phyloP scores from a whole-genome alignment of 768 basidiomycete species.

The Collybia nuda region DNA sequence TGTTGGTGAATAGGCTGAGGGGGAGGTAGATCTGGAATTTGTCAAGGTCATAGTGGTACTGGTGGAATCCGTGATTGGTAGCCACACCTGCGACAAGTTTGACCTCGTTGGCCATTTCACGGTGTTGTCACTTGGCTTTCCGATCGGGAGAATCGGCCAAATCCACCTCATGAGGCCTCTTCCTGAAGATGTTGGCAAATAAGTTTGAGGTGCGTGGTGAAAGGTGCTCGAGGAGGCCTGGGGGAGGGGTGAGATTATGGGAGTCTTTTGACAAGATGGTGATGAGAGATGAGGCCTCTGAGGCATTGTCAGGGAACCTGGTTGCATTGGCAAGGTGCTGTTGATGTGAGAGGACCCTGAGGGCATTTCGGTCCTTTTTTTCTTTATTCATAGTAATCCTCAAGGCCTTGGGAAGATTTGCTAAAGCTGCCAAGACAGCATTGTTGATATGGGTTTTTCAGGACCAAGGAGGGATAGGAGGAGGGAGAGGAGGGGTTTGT shows the following conservation, averaged over 20 bases:
- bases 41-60: background rate
- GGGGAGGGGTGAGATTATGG: background rate
- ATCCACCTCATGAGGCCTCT: background rate
- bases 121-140: conserved; percentile 3
- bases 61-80: background rate
- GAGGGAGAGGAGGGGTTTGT: background rate
- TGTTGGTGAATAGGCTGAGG: conserved; percentile 7
- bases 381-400: background rate
- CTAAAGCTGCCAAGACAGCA: background rate
- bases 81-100: background rate
- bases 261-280: background rate
- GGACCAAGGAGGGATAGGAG: background rate
- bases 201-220: too few relatives aligned
- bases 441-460: background rate
- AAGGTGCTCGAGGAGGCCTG: too few relatives aligned
- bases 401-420: background rate
- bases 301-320: background rate
- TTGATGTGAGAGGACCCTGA: background rate
- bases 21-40: conserved; percentile 7
- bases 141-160: background rate
- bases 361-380: background rate
- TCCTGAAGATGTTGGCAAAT: too few relatives aligned
- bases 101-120: background rate
- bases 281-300: background rate
- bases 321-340: background rate